Evolutionary conservation across 768 basidiomycete genomes (phyloP).

Genomic region (Heimioporus sp.): DNA sequence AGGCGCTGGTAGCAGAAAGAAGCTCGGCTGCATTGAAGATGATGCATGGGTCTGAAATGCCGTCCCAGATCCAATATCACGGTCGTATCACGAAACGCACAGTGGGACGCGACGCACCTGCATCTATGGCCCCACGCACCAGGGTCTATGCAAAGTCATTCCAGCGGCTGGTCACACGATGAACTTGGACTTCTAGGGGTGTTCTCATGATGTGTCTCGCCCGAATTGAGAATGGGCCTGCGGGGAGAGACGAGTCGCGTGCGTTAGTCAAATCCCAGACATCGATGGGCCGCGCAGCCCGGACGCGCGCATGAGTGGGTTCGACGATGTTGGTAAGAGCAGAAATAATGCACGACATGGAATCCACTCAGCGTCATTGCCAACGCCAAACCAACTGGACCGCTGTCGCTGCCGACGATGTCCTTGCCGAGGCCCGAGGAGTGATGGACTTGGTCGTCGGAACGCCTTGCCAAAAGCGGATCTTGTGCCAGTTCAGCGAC

Average conservation of each 20-base stretch:
- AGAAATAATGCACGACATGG: background rate
- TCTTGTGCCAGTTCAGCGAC: too few relatives aligned
- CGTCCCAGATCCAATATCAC: slow-evolving; percentile 80
- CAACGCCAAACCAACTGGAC: slow-evolving; percentile 87
- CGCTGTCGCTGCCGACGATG: slow-evolving; percentile 92
- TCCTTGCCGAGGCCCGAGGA: slow-evolving; percentile 79
- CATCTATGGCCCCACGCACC: slow-evolving; percentile 89
- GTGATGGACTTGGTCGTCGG: too few relatives aligned
- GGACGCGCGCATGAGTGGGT: slow-evolving; percentile 46
- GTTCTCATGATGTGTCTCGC: slow-evolving; percentile 70
- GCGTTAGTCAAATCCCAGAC: slow-evolving; percentile 72
- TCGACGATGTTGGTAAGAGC: slow-evolving; percentile 45
- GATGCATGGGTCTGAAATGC: slow-evolving; percentile 77
- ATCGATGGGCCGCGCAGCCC: slow-evolving; percentile 77
- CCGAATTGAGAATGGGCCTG: slow-evolving; percentile 70
- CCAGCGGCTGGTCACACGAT: background rate
- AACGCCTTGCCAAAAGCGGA: too few relatives aligned
- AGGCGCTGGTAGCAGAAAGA: slow-evolving; percentile 24
- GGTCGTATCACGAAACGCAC: background rate
- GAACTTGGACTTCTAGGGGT: slow-evolving; percentile 49
- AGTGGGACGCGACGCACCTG: slow-evolving; percentile 48
- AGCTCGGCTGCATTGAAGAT: slow-evolving; percentile 59
- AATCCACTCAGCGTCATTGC: slow-evolving; percentile 79
- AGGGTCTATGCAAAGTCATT: slow-evolving; percentile 48
- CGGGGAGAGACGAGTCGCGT: slow-evolving; percentile 58